Conservation (phyloP, 2,329 filamentous ascomycete genomes). For the Penicillium glabrum region DNA sequence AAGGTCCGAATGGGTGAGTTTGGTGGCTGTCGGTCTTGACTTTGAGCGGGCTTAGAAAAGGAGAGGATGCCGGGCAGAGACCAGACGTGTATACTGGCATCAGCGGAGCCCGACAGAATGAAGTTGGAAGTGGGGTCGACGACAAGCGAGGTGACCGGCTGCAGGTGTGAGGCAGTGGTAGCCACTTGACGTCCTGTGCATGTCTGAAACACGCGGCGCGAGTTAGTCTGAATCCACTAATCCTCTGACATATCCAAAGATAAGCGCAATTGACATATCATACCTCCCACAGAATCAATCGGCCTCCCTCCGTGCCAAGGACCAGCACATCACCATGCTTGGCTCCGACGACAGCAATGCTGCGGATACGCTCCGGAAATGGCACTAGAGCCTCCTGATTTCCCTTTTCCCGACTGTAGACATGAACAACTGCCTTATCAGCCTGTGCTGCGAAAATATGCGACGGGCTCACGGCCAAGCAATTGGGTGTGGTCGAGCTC, state of each 20-base stretch:
- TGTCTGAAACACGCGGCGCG: slow-evolving; percentile 29
- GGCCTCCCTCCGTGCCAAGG: slow-evolving; percentile 79
- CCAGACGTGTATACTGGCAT: slow-evolving; percentile 93
- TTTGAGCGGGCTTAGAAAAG: slow-evolving; percentile 50
- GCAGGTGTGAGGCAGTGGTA: slow-evolving; percentile 44
- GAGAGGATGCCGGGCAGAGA: slow-evolving; percentile 72
- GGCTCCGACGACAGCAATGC: slow-evolving; percentile 69
- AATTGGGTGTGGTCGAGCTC: slow-evolving; percentile 75
- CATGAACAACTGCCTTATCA: slow-evolving; percentile 88
- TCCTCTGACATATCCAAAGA: not conserved
- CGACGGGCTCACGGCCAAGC: slow-evolving; percentile 73
- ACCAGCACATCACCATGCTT: slow-evolving; percentile 62
- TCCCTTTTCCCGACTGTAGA: slow-evolving; percentile 80
- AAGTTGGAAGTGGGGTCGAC: slow-evolving; percentile 63
- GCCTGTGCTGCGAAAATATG: slow-evolving; percentile 91
- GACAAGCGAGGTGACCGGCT: slow-evolving; percentile 69
- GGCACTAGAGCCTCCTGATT: slow-evolving; percentile 87
- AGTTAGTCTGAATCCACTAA: not conserved
- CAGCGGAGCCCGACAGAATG: slow-evolving; percentile 52
- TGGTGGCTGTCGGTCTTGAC: slow-evolving; percentile 43
- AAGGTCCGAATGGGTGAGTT: slow-evolving; percentile 74
- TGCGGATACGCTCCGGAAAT: slow-evolving; percentile 82
- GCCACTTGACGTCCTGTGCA: slow-evolving; percentile 47
- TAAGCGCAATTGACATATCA: slow-evolving; percentile 26
- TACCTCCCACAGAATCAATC: slow-evolving; percentile 92